Base-by-base conservation (phyloP, 805 yeast species). In the Komagataella kurtzmanii region DNA sequence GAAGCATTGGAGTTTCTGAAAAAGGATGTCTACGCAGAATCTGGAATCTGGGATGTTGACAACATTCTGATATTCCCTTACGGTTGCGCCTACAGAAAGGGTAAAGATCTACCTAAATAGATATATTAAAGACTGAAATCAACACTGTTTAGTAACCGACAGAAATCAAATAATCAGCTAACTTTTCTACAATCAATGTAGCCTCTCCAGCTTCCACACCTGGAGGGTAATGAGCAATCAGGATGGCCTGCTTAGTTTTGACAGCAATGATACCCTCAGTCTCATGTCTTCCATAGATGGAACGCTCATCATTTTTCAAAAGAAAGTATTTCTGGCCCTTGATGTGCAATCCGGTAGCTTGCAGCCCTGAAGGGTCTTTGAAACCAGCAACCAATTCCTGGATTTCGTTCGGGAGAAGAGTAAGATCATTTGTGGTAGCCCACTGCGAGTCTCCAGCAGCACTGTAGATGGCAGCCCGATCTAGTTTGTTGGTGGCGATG, bases 161-260 rank as follows among this genome's bases (percentile, higher is more conserved):
- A 61, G 88, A 74, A 65, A 91, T 88, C 70, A 93, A 77, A 65
- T 93, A 90, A 66, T 93, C 98, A 48, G 96, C 98, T 73, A 93
- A 77, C 64, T 88, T 91, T 69, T 93, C 99, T 53, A 91, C 96
- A 56, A 90, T 86, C 62, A 85, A 80, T 54, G 97, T 86, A 51
- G 98, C 98, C 65, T 88, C 96, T 59, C 96, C 97, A 36, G 98
- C 88, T 67, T 83, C 91, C 48, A 87, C 85, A 52, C 90, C 90
- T 10, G 86, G 79, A 14, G 95, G 93, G 65, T 93, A 93, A 68
- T 93, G 98, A n/a, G 93, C 97, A 60, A 93, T 71, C 63, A 93
- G 70, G 53, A 93, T 81, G 30, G 97, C 89, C 70, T 91, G 98
- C 64, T 81, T 87, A 52, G 98, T 89, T 76, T 96, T 86, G 48